A percentile compares a stretch with the other conserved stretches of the same genome.
Evolutionary conservation across 805 yeast species (phyloP).

Genomic region (Maudiozyma turicensis): DNA sequence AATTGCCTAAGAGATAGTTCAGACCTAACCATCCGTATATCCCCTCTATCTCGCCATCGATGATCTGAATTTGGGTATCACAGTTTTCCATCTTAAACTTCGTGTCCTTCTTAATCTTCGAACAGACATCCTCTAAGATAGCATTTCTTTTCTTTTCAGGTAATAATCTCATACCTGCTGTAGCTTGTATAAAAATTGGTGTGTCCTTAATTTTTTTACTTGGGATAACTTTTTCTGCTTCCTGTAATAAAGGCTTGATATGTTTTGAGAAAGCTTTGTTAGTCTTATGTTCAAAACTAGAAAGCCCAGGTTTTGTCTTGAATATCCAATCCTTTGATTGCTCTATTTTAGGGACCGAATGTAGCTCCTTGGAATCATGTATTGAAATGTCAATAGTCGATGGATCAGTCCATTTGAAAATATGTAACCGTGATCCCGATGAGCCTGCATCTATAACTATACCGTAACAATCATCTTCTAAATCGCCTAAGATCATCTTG

Average conservation of each 20-base stretch:
- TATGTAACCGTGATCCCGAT: constrained; percentile 82
- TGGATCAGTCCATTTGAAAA: constrained; percentile 70
- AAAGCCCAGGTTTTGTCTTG: constrained; percentile 79
- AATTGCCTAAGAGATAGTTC: constrained; percentile 67
- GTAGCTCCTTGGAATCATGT: constrained; percentile 26
- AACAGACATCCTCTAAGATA: constrained; percentile 55
- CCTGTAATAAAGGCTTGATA: constrained; percentile 50
- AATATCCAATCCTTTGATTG: constrained; percentile 60
- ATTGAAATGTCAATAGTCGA: constrained; percentile 1
- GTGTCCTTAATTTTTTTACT: constrained; percentile 48
- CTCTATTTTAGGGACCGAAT: constrained; percentile 57
- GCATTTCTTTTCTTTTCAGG: constrained; percentile 41
- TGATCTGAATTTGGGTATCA: constrained; percentile 63
- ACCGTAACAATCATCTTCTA: constrained; percentile 45
- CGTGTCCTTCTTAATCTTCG: constrained; percentile 41
- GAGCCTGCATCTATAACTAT: constrained; percentile 93
- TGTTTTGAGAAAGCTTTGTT: constrained; percentile 62
- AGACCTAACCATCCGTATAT: constrained; percentile 91
- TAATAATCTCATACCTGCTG: constrained; percentile 91
- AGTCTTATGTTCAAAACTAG: constrained; percentile 49
- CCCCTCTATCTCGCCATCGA: constrained; percentile 93
- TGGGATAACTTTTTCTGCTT: constrained; percentile 69
- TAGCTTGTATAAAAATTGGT: constrained; percentile 85
- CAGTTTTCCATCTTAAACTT: constrained; percentile 50
- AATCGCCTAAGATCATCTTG: neutral